Conservation (phyloP, 208 protist species). For the Trypanosoma platydactyli region DNA sequence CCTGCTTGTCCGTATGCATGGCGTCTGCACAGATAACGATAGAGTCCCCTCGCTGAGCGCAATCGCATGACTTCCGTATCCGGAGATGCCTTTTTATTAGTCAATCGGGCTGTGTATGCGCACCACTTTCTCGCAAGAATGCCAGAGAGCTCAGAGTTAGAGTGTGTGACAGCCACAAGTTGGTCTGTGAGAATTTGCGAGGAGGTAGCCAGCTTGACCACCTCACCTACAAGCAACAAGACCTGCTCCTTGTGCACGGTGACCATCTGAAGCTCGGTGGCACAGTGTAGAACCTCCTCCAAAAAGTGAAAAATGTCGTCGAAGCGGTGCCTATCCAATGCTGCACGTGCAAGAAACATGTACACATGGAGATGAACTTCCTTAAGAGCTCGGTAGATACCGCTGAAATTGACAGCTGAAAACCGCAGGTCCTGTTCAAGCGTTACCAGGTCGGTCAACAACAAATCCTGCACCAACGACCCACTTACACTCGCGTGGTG, state of each 20-base stretch:
- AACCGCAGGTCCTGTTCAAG: conserved; percentile 18
- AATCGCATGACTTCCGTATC: conserved; percentile 49
- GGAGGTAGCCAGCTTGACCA: conserved; percentile 49
- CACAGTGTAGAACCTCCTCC: conserved; percentile 44
- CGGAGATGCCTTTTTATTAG: conserved; percentile 46
- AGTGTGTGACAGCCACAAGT: conserved; percentile 31
- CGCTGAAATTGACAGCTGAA: background rate
- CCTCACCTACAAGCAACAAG: conserved; percentile 31
- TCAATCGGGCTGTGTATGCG: conserved; percentile 55
- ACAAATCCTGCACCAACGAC: conserved; percentile 24
- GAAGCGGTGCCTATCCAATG: conserved; percentile 43
- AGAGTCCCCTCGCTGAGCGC: conserved; percentile 65
- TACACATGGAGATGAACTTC: conserved; percentile 65
- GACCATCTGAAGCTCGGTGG: conserved; percentile 24
- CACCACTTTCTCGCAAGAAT: conserved; percentile 60
- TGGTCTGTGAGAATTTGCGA: conserved; percentile 43
- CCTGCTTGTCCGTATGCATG: conserved; percentile 79
- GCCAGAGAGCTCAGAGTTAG: conserved; percentile 39
- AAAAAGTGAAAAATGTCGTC: conserved; percentile 52
- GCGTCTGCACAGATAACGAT: conserved; percentile 71
- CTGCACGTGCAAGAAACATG: conserved; percentile 48
- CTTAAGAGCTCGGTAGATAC: conserved; percentile 35
- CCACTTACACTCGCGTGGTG: conserved; percentile 22
- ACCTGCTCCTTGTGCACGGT: conserved; percentile 41
- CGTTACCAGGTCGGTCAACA: conserved; percentile 24